Evolutionary conservation across 2,329 filamentous ascomycete species (phyloP).

Genomic region (Penicillium sp.): DNA sequence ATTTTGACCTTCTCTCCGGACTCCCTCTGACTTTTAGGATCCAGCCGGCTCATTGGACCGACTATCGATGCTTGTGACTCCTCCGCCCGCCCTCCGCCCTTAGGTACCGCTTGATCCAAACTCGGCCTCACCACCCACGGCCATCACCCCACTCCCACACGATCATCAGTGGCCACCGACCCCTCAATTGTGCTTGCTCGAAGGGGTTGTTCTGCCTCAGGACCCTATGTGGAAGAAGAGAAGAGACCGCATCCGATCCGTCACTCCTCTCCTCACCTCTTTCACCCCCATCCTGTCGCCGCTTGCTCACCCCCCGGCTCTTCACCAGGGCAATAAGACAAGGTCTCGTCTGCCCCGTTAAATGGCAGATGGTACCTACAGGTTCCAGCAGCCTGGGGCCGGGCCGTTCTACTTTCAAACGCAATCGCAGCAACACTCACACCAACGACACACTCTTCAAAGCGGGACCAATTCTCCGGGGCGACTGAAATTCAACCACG

Average conservation of each 20-base stretch:
- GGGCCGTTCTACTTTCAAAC: conserved; percentile 50
- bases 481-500: conserved; percentile 45
- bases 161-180: conserved; percentile 14
- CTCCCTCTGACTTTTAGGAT: conserved; percentile 8
- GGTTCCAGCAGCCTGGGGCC: conserved; percentile 54
- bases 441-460: conserved; percentile 44
- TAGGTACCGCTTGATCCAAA: conserved; percentile 24
- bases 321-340: conserved; percentile 33
- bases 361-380: conserved; percentile 56
- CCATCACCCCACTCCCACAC: conserved; percentile 11
- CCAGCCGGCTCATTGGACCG: conserved; percentile 7
- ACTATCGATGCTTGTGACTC: conserved; percentile 26
- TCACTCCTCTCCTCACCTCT: conserved; percentile 35
- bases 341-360: conserved; percentile 50
- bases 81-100: conserved; percentile 27
- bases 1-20: conserved; percentile 13
- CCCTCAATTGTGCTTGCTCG: conserved; percentile 18
- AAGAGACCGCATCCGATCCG: conserved; percentile 44
- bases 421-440: conserved; percentile 43
- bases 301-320: conserved; percentile 25
- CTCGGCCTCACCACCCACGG: conserved; percentile 6
- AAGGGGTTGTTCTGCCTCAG: conserved; percentile 35
- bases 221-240: conserved; percentile 51
- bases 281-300: conserved; percentile 23
- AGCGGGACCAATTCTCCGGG: conserved; percentile 48